phyloP scores from a whole-genome alignment of 352 stramenopile species.

The Globisporangium mamillatum region DNA sequence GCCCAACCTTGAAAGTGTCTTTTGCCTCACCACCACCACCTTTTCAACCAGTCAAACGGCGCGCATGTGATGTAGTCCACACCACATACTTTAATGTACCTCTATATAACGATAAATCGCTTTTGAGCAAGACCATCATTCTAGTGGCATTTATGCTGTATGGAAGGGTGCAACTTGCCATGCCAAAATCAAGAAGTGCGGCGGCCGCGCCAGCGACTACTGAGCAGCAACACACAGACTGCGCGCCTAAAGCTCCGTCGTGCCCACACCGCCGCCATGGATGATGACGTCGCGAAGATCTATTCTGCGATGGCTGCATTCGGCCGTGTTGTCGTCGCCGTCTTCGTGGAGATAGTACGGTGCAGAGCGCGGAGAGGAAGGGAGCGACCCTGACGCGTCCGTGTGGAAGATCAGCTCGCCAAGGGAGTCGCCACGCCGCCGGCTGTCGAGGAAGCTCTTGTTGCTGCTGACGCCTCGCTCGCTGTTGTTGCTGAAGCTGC shows the following conservation, averaged over 20 bases:
- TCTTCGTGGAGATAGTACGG: constrained; percentile 11
- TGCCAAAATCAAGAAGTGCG: neutral
- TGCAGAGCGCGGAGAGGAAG: neutral
- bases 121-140: constrained; percentile 1
- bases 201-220: neutral
- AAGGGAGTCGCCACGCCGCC: neutral
- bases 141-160: neutral
- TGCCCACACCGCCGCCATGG: neutral
- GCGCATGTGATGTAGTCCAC: neutral
- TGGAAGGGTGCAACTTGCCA: neutral
- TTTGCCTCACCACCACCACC: constrained; percentile 19
- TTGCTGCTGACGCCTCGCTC: neutral
- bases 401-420: neutral
- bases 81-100: neutral
- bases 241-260: constrained; percentile 7
- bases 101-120: neutral
- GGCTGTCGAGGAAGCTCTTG: constrained; percentile 4
- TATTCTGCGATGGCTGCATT: neutral
- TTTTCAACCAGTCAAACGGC: constrained; percentile 17
- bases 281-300: constrained; percentile 3
- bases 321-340: neutral
- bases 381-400: neutral
- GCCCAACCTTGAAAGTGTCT: neutral
- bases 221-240: neutral
- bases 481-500: constrained; percentile 9